Conservation (phyloP, 495 filamentous ascomycete genomes). For the Xylaria curta region DNA sequence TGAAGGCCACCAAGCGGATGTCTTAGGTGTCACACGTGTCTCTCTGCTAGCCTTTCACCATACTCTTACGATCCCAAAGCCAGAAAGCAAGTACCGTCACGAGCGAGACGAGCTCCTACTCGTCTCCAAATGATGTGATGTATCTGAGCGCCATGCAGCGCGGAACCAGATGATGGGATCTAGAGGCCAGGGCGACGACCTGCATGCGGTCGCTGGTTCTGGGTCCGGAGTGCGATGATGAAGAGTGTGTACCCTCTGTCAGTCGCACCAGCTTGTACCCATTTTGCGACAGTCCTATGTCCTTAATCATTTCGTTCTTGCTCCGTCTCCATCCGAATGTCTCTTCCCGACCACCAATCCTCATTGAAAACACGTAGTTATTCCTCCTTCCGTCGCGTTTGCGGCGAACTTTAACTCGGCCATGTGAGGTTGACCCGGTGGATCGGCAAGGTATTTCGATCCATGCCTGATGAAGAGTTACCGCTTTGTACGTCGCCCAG, state of each 20-base stretch:
- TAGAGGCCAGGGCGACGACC: slow-evolving; percentile 23
- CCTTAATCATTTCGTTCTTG: slow-evolving; percentile 11
- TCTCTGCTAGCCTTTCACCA: slow-evolving; percentile 20
- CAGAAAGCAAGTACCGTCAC: slow-evolving; percentile 24
- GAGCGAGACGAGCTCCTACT: slow-evolving; percentile 25
- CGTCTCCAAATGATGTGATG: slow-evolving; percentile 22
- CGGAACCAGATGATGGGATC: background rate
- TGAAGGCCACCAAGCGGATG: background rate
- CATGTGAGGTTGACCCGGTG: slow-evolving; percentile 15
- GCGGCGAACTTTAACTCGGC: slow-evolving; percentile 15
- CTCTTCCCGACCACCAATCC: background rate
- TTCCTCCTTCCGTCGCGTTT: slow-evolving; percentile 16
- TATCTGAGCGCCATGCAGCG: slow-evolving; percentile 11
- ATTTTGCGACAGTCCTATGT: slow-evolving; percentile 16
- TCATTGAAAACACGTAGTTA: slow-evolving; percentile 27
- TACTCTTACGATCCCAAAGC: slow-evolving; percentile 24
- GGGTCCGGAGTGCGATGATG: background rate
- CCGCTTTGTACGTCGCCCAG: slow-evolving; percentile 22
- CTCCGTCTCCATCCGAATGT: slow-evolving; percentile 26
- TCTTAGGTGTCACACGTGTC: slow-evolving; percentile 16
- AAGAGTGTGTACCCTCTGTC: background rate
- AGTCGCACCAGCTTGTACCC: slow-evolving; percentile 26
- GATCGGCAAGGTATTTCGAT: slow-evolving; percentile 19
- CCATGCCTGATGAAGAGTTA: slow-evolving; percentile 4
- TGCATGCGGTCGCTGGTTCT: slow-evolving; percentile 18